Conservation (phyloP, 2,329 filamentous ascomycete species). For the Grosmannia clavigera region DNA sequence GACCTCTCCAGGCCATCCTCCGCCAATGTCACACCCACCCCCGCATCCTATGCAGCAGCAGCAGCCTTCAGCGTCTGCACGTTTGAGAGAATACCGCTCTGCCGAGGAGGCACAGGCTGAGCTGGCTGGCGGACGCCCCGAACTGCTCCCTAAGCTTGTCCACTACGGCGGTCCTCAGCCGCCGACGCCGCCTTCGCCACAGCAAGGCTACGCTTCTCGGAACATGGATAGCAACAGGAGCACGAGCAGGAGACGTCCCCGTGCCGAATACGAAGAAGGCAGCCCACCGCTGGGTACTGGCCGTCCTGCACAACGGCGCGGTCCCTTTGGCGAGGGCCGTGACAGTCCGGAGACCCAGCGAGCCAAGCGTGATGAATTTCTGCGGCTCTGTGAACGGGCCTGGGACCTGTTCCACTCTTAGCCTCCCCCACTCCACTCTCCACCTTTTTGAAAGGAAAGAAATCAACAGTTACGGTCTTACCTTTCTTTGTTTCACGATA, state of each 20-base stretch:
- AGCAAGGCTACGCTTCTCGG: slow-evolving; percentile 33
- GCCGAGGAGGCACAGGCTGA: slow-evolving; percentile 92
- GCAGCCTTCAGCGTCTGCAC: slow-evolving; percentile 38
- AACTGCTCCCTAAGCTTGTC: slow-evolving; percentile 82
- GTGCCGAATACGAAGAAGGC: slow-evolving; percentile 88
- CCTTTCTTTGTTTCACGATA: slow-evolving; percentile 1
- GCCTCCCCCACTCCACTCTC: slow-evolving; percentile 14
- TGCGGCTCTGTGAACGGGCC: slow-evolving; percentile 72
- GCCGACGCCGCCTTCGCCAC: slow-evolving; percentile 76
- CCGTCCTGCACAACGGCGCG: slow-evolving; percentile 45
- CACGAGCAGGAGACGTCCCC: slow-evolving; percentile 58
- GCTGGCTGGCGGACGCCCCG: slow-evolving; percentile 79
- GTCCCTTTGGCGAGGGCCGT: slow-evolving; percentile 68
- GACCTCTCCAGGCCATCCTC: slow-evolving; percentile 65
- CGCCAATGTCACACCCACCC: slow-evolving; percentile 24
- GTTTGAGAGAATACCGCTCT: slow-evolving; percentile 80
- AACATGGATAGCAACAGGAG: slow-evolving; percentile 39
- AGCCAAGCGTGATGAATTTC: slow-evolving; percentile 86
- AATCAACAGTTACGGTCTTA: not conserved
- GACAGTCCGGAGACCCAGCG: slow-evolving; percentile 74
- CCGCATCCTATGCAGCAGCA: slow-evolving; percentile 14
- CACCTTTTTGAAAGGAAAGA: not conserved
- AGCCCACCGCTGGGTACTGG: slow-evolving; percentile 75
- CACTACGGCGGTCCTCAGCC: slow-evolving; percentile 93
- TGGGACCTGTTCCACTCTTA: slow-evolving; percentile 97